These are phyloP conservation scores for Scytalidium sp. DNA, from an alignment of 2,329 filamentous ascomycete species.

Conservation along the genomic window DNA sequence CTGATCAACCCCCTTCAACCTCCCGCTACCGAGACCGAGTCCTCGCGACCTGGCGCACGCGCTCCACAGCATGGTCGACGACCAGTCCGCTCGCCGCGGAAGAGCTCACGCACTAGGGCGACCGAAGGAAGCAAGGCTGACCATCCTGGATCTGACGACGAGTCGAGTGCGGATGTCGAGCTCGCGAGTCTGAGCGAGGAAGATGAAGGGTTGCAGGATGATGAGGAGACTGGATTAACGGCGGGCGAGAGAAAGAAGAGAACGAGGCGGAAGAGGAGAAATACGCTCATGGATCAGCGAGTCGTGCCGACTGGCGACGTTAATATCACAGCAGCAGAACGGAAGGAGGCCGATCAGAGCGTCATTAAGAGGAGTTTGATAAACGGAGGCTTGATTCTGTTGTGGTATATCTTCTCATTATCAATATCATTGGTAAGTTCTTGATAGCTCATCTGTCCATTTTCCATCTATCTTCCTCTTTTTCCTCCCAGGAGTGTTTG, in stretches of 20 bases:
- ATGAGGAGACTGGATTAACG: conserved; percentile 87
- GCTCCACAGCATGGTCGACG: background rate
- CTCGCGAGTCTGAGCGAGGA: conserved; percentile 53
- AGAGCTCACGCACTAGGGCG: background rate
- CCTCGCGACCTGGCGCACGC: background rate
- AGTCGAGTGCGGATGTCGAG: conserved; percentile 50
- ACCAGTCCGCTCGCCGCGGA: background rate
- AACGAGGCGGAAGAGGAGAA: conserved; percentile 62
- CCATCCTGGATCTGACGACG: conserved; percentile 18
- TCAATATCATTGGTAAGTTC: conserved; percentile 81
- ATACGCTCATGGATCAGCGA: conserved; percentile 67
- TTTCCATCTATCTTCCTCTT: conserved; percentile 5
- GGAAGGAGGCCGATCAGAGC: conserved; percentile 71
- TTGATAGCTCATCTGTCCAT: background rate
- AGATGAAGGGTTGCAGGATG: conserved; percentile 76
- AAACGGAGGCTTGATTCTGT: conserved; percentile 76
- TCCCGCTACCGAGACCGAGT: conserved; percentile 5
- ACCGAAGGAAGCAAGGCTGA: conserved; percentile 1
- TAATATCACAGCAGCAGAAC: conserved; percentile 66
- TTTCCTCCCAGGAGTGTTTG: too few relatives aligned
- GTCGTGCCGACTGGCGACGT: conserved; percentile 47
- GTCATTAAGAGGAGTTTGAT: conserved; percentile 67
- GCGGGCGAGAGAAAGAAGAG: conserved; percentile 67
- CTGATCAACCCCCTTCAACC: conserved; percentile 20
- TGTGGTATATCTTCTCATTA: conserved; percentile 91